A percentile compares a stretch with the other conserved stretches of the same genome.
These are phyloP conservation scores for Neurospora sp. DNA, from an alignment of 495 filamentous ascomycete species.

Conservation along the genomic window DNA sequence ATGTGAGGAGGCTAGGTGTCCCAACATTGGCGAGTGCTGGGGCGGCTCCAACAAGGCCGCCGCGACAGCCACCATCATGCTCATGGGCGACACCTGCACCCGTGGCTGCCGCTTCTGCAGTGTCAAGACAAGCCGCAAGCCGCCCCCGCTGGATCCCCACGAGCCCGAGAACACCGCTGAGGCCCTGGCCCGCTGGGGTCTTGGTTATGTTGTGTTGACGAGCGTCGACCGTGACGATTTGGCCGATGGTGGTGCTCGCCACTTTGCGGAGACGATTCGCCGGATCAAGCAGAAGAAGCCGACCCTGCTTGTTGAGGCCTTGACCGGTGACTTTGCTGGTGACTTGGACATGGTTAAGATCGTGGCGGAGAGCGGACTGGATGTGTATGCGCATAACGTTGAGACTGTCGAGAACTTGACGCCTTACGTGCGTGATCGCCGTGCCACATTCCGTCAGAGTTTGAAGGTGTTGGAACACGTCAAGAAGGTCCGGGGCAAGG, in stretches of 20 bases:
- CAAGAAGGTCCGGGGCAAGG: slow-evolving; percentile 54
- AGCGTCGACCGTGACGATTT: slow-evolving; percentile 90
- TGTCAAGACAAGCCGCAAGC: slow-evolving; percentile 76
- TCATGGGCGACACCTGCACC: slow-evolving; percentile 98
- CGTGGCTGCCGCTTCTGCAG: slow-evolving; percentile 94
- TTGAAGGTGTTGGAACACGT: slow-evolving; percentile 70
- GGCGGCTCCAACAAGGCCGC: slow-evolving; percentile 78
- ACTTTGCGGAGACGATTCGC: slow-evolving; percentile 90
- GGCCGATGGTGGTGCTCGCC: slow-evolving; percentile 73
- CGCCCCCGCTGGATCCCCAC: slow-evolving; percentile 81
- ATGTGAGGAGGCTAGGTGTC: slow-evolving; percentile 94
- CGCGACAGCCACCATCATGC: slow-evolving; percentile 97
- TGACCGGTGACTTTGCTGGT: slow-evolving; percentile 85
- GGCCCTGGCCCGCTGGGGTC: slow-evolving; percentile 81
- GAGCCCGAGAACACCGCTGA: slow-evolving; percentile 96
- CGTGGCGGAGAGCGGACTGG: slow-evolving; percentile 78
- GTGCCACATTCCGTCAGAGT: slow-evolving; percentile 83
- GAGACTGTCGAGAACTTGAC: slow-evolving; percentile 91
- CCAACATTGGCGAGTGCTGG: slow-evolving; percentile 98
- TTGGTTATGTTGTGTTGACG: slow-evolving; percentile 93
- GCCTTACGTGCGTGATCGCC: slow-evolving; percentile 77
- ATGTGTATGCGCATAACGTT: slow-evolving; percentile 95
- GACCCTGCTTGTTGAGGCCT: slow-evolving; percentile 80
- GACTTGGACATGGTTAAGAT: slow-evolving; percentile 71
- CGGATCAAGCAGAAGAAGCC: slow-evolving; percentile 88